phyloP scores from a whole-genome alignment of 1,284 basidiomycete species.

The Sporisorium scitamineum region DNA sequence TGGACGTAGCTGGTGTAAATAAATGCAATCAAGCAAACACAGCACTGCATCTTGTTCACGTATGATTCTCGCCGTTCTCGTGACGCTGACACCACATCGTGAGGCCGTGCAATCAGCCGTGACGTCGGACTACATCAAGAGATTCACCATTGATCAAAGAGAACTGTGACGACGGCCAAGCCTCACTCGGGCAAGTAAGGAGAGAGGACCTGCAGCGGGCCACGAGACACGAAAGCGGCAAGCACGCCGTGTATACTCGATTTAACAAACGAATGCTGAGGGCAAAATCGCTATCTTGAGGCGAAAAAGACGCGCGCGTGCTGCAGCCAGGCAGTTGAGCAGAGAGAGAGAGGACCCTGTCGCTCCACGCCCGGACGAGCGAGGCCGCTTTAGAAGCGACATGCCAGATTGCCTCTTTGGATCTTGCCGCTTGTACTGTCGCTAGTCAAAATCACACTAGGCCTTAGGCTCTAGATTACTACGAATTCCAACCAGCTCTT shows the following conservation, averaged over 20 bases:
- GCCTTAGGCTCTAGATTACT: not conserved
- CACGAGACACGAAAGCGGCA: not conserved
- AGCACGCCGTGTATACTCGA: not conserved
- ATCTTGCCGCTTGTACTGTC: not conserved
- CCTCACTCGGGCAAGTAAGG: not conserved
- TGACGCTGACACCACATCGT: not conserved
- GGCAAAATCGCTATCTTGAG: constrained; percentile 1
- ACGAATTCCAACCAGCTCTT: not conserved
- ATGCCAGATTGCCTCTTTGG: not conserved
- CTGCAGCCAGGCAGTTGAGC: not conserved
- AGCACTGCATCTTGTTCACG: not conserved
- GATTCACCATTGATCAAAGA: no score
- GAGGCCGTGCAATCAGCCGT: no score
- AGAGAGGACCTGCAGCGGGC: not conserved
- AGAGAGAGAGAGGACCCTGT: constrained; percentile 3
- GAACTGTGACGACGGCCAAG: not conserved
- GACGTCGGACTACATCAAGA: no score
- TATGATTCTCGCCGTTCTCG: not conserved
- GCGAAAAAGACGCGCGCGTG: constrained; percentile 7
- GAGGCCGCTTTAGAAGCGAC: not conserved
- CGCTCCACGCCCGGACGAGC: not conserved
- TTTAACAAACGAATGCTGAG: not conserved
- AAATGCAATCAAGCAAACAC: not conserved
- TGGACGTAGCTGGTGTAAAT: not conserved
- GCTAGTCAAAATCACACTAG: not conserved